Conservation (phyloP, 2,329 filamentous ascomycete species). For the Elsinoe ampelina region DNA sequence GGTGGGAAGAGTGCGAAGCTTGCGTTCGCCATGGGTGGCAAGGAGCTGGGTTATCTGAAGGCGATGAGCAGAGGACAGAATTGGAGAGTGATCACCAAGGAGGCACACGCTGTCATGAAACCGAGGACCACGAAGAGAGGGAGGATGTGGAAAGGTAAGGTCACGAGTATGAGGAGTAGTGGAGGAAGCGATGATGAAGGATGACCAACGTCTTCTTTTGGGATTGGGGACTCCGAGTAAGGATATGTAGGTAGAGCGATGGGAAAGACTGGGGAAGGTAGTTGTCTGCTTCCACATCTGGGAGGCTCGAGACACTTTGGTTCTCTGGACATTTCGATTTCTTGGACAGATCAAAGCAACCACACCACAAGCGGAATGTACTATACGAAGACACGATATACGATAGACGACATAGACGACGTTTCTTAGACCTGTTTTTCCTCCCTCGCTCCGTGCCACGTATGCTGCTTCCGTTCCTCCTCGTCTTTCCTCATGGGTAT, state of each 20-base stretch:
- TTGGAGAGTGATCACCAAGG: neutral
- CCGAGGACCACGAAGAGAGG: neutral
- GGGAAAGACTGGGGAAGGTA: neutral
- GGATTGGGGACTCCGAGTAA: too few relatives aligned
- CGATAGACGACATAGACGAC: neutral
- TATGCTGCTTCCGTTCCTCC: neutral
- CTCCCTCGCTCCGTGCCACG: neutral
- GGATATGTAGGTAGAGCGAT: neutral
- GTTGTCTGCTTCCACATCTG: too few relatives aligned
- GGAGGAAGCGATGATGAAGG: neutral
- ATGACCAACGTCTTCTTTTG: too few relatives aligned
- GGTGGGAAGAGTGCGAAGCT: too few relatives aligned
- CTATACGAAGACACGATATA: neutral
- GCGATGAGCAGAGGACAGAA: constrained; percentile 14
- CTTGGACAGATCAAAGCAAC: neutral
- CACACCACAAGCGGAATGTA: too few relatives aligned
- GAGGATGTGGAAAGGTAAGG: constrained; percentile 1
- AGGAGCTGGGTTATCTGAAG: constrained; percentile 33
- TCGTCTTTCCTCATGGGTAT: too few relatives aligned
- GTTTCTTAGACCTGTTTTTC: neutral
- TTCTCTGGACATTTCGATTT: neutral
- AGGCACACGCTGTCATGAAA: neutral
- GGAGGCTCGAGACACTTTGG: neutral
- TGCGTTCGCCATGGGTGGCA: constrained; percentile 34
- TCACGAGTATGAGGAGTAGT: neutral